A percentile compares a stretch with the other conserved stretches of the same genome.
phyloP scores from a whole-genome alignment of 2,329 filamentous ascomycete species.

The Fusarium sp. region DNA sequence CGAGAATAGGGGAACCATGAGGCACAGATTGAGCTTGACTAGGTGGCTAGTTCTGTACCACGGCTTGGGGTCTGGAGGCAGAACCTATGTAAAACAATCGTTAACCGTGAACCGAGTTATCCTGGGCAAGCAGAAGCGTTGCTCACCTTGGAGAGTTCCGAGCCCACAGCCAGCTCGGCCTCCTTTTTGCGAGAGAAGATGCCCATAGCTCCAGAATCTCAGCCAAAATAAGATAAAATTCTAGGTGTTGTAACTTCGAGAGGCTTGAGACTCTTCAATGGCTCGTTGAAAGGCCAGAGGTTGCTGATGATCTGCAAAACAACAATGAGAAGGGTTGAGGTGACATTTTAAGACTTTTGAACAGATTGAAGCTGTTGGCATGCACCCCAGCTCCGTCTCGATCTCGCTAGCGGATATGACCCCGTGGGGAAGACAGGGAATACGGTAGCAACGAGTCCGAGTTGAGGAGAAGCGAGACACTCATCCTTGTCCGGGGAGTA shows the following conservation, averaged over 20 bases:
- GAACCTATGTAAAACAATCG: background rate
- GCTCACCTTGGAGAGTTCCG: background rate
- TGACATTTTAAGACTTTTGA: conserved; percentile 1
- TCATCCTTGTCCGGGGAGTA: conserved; percentile 2
- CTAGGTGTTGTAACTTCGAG: too few relatives aligned
- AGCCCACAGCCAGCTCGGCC: background rate
- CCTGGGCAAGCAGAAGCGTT: background rate
- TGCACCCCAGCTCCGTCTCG: background rate
- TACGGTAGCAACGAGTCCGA: background rate
- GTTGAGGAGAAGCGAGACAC: background rate
- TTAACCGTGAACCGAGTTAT: background rate
- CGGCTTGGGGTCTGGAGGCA: background rate
- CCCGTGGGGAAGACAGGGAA: conserved; percentile 4
- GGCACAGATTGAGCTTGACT: conserved; percentile 4
- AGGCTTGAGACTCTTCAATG: too few relatives aligned
- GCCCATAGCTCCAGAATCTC: background rate
- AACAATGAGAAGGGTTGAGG: background rate
- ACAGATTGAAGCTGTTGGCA: background rate
- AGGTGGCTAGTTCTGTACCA: background rate
- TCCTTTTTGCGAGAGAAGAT: background rate
- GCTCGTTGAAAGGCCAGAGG: too few relatives aligned
- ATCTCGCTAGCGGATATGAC: conserved; percentile 6
- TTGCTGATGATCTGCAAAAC: too few relatives aligned
- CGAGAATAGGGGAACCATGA: conserved; percentile 3
- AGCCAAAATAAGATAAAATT: background rate